Base-by-base conservation (phyloP, 2,329 filamentous ascomycete species). In the Sclerotinia trifoliorum region DNA sequence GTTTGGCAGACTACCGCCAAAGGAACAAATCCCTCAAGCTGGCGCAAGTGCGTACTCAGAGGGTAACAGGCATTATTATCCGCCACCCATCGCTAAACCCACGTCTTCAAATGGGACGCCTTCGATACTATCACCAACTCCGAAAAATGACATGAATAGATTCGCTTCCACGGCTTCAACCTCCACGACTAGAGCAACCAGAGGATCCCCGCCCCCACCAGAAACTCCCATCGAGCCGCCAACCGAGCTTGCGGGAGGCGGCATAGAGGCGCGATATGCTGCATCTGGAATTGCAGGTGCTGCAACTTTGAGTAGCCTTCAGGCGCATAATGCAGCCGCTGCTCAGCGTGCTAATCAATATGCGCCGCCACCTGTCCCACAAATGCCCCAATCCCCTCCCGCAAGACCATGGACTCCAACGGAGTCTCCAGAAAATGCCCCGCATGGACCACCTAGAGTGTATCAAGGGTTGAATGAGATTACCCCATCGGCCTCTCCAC, bases 351-450 rank as follows among this genome's bases (percentile, higher is more conserved):
- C 90, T 70, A 90, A 92, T 49, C 92, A 95, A 69, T 97, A 97
- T 78, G 86, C 84, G 66, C 81, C 81, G 49, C 81, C 81, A 46
- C 77, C 79, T 44, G 79, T 80, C 56, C 81, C 80, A 21, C 79
- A 80, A 68, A 69, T 76, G 60, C 77, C 74, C 70, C 72, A 75
- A 76, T 57, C 68, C 11, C 67, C 67, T 32, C 67, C 67, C 49
- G 77, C 84, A 35, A 86, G 94, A 60, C 94, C 94, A 42, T 98
- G 94, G 95, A 98, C 94, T 13, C 95, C 95, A 0, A 98, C 95
- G 3, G 95, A 99, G 78, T 85, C 89, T 68, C 93, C 94, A 1
- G 93, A 93, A 44, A 90, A 89, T 70, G 90, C 93, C 65, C 92
- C 93, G 6, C 93, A 97, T 80, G 94, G 94, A 0, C 93, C 93